Evolutionary conservation across 345 rosid genomes (phyloP).

Genomic region (Syzygium aqueum): DNA sequence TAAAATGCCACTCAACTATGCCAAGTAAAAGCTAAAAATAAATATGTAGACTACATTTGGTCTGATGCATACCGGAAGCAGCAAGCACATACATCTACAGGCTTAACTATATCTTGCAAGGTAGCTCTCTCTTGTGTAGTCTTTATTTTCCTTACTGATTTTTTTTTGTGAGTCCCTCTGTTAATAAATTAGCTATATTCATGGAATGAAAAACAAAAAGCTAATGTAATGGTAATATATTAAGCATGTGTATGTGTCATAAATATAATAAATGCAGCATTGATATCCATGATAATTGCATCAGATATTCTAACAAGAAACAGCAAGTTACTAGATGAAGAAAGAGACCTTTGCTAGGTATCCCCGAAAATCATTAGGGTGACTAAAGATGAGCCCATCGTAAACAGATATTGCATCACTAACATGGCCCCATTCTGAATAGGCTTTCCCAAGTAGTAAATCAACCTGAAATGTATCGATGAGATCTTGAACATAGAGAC

Average conservation of each 20-base stretch:
- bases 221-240: background rate
- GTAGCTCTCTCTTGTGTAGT: background rate
- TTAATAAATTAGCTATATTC: background rate
- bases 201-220: background rate
- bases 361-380: slow-evolving; percentile 88
- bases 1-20: background rate
- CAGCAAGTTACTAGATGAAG: background rate
- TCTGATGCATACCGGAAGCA: background rate
- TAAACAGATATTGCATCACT: slow-evolving; percentile 89
- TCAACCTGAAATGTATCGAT: slow-evolving; percentile 42
- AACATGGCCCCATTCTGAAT: slow-evolving; percentile 85
- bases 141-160: background rate
- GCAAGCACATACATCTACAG: background rate
- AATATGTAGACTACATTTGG: background rate
- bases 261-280: background rate
- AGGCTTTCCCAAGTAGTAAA: slow-evolving; percentile 91
- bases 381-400: slow-evolving; percentile 59
- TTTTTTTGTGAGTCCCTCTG: background rate
- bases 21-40: background rate
- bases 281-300: background rate
- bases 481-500: background rate
- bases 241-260: background rate
- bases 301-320: background rate
- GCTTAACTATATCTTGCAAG: background rate
- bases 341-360: slow-evolving; percentile 80